A percentile compares a stretch with the other conserved stretches of the same genome.
phyloP scores from a whole-genome alignment of 495 filamentous ascomycete genomes.

The Sordaria brevicollis region DNA sequence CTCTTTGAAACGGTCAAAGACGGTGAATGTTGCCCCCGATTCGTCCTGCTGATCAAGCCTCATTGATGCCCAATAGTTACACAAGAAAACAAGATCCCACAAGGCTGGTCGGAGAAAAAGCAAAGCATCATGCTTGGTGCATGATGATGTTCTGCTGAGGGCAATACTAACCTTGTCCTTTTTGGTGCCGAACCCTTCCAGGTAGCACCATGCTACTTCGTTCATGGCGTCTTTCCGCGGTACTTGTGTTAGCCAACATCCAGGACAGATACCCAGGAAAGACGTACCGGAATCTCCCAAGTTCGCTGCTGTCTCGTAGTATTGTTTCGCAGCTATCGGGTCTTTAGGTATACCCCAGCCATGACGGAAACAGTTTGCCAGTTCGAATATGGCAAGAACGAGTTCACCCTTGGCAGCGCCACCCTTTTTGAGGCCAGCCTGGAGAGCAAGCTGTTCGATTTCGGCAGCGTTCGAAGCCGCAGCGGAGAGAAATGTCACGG shows the following conservation, averaged over 20 bases:
- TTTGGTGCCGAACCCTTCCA: slow-evolving; percentile 86
- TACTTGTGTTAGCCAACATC: background rate
- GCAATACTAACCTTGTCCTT: slow-evolving; percentile 83
- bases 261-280: background rate
- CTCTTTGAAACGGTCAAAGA: slow-evolving; percentile 5
- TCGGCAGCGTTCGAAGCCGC: slow-evolving; percentile 87
- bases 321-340: slow-evolving; percentile 76
- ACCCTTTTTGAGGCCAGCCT: slow-evolving; percentile 82
- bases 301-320: slow-evolving; percentile 95
- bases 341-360: slow-evolving; percentile 93
- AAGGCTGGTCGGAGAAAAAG: background rate
- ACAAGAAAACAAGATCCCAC: background rate
- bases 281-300: slow-evolving; percentile 70
- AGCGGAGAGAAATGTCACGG: slow-evolving; percentile 71
- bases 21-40: slow-evolving; percentile 9
- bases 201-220: slow-evolving; percentile 90
- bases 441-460: slow-evolving; percentile 72
- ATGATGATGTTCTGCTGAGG: background rate
- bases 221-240: slow-evolving; percentile 76
- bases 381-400: slow-evolving; percentile 92
- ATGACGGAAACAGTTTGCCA: slow-evolving; percentile 91
- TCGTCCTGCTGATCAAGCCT: slow-evolving; percentile 13
- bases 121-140: background rate
- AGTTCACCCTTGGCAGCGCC: slow-evolving; percentile 94
- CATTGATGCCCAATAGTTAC: slow-evolving; percentile 30